Conservation (phyloP, 768 basidiomycete genomes). For the Podaxis sp. region DNA sequence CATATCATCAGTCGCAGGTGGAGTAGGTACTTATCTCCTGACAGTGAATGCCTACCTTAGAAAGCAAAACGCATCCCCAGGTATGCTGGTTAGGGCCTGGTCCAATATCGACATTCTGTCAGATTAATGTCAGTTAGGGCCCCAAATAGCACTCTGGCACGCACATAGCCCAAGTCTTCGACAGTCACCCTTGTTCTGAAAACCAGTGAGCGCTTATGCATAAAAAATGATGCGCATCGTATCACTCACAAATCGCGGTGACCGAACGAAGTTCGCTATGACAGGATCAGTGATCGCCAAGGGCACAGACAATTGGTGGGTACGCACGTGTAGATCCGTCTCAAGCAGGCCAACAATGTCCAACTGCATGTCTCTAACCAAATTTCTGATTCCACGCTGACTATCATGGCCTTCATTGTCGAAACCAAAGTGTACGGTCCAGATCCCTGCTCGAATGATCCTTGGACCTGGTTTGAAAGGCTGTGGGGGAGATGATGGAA, state of each 20-base stretch:
- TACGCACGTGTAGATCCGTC: conserved; percentile 76
- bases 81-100: conserved; percentile 87
- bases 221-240: background rate
- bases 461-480: conserved; percentile 63
- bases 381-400: conserved; percentile 58
- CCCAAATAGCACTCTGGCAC: conserved; percentile 20
- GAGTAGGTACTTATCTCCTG: background rate
- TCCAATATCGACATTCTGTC: conserved; percentile 81
- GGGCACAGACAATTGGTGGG: background rate
- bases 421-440: conserved; percentile 89
- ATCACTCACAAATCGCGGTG: conserved; percentile 71
- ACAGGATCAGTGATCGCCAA: background rate
- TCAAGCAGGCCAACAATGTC: conserved; percentile 85
- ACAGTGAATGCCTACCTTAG: conserved; percentile 46
- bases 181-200: conserved; percentile 67
- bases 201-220: conserved; percentile 6
- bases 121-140: background rate
- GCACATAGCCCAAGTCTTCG: conserved; percentile 78
- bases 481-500: conserved; percentile 42
- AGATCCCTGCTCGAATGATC: conserved; percentile 79
- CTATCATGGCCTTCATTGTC: conserved; percentile 74
- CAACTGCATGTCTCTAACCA: conserved; percentile 73
- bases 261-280: conserved; percentile 53
- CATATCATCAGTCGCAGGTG: background rate
- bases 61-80: conserved; percentile 81